These are phyloP conservation scores for Russula virescens DNA, from an alignment of 768 basidiomycete genomes.

Conservation along the genomic window DNA sequence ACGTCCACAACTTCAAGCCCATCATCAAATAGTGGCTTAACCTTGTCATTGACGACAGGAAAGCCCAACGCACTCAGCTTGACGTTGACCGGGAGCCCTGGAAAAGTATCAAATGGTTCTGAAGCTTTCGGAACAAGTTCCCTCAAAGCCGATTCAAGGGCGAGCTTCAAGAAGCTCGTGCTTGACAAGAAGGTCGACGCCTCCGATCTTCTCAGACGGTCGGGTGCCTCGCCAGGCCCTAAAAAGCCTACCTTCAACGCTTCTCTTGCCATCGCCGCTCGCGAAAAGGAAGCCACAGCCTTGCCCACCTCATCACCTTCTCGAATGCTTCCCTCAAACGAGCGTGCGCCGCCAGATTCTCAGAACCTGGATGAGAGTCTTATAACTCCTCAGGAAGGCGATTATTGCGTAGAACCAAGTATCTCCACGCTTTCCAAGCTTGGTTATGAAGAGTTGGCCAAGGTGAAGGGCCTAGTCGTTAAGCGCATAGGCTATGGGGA, in stretches of 20 bases:
- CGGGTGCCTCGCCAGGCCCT: conserved; percentile 25
- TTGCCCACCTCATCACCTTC: conserved; percentile 18
- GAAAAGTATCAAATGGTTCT: conserved; percentile 38
- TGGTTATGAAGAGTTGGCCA: conserved; percentile 66
- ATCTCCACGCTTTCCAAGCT: conserved; percentile 63
- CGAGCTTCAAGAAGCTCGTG: conserved; percentile 91
- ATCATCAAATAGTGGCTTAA: conserved; percentile 34
- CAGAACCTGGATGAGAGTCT: conserved; percentile 5
- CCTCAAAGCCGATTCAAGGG: conserved; percentile 60
- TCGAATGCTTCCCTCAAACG: conserved; percentile 30
- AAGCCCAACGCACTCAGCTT: conserved; percentile 52
- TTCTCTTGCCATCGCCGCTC: conserved; percentile 64
- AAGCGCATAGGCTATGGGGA: conserved; percentile 91
- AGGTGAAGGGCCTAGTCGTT: conserved; percentile 73
- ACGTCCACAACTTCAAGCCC: conserved; percentile 40
- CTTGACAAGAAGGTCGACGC: conserved; percentile 81
- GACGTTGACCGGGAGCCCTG: conserved; percentile 38
- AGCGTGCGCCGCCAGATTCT: conserved; percentile 25
- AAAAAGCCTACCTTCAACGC: conserved; percentile 67
- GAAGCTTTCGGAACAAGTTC: conserved; percentile 61
- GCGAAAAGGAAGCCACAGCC: conserved; percentile 59
- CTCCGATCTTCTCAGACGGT: conserved; percentile 51
- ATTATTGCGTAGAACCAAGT: conserved; percentile 87
- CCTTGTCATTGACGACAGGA: conserved; percentile 41
- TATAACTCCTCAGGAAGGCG: conserved; percentile 56